Evolutionary conservation across 306 rosid species (phyloP), one percentile per base, ranked within the genome.

Genomic region (Vigna trinervia): DNA sequence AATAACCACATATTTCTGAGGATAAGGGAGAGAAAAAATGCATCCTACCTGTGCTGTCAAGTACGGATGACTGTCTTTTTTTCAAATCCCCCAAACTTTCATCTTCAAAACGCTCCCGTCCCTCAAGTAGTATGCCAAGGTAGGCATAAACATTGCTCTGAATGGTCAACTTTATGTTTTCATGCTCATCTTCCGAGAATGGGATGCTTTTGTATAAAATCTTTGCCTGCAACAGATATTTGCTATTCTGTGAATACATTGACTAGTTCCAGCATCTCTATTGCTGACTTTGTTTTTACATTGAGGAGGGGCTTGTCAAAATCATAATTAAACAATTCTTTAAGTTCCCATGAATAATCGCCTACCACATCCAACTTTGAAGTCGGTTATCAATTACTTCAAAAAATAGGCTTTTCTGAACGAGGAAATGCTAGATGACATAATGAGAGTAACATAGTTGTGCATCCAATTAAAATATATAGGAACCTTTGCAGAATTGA

Each of bases 91-190:
- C 88, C 82, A 84, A 87, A 75, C 68, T 69, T 84, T 96, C 98
- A 70, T 96, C 99, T 85, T 96, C 99, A 85, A 91, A 96, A 52
- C 85, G 96, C 78, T 96, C 99, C 12, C 99, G 98, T 4, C 98
- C 99, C 87, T 96, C 99, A 52, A 96, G 97, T 52, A 96, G 92
- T 66, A 91, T 84, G 73, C 99, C 99, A 80, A 96, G 89, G 86
- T 96, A 96, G 47, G 97, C 86, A 67, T 92, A 96, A 65, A 91
- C 96, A 76, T 92, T 92, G 86, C 94, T 92, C 85, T 92, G 99
- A 81, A 96, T 96, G 70, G 80, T 89, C 81, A 87, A 72, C 80
- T 91, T 91, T 68, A 96, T 91, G 80, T 78, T 88, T 83, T 96
- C 99, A 68, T 78, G 94, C 87, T 96, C 99, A 43, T 96, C 96